phyloP scores from a whole-genome alignment of 2,329 filamentous ascomycete species.

The Colletotrichum tabaci region DNA sequence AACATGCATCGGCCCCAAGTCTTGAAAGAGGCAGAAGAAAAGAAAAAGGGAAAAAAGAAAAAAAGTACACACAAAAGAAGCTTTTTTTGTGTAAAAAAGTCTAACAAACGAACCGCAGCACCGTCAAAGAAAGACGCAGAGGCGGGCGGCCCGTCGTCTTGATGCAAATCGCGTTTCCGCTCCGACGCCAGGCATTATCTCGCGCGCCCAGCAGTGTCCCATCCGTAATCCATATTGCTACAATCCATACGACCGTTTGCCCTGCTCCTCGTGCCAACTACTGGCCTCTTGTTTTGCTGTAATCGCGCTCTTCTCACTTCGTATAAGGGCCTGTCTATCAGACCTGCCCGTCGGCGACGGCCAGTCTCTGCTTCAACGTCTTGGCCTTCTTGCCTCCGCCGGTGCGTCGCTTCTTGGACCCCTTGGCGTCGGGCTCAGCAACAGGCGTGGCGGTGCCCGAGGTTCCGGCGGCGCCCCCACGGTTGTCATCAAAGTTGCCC shows the following conservation, averaged over 20 bases:
- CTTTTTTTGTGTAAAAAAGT: conserved; percentile 29
- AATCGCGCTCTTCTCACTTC: not conserved
- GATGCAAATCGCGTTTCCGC: conserved; percentile 33
- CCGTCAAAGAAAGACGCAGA: not conserved
- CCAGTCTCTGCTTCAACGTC: conserved; percentile 77
- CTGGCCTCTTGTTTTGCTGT: not conserved
- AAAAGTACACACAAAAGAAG: conserved; percentile 26
- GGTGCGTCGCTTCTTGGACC: conserved; percentile 66
- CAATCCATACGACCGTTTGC: conserved; percentile 29
- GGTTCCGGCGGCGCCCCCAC: conserved; percentile 49
- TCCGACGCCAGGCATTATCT: conserved; percentile 31
- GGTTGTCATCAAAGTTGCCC: conserved; percentile 95
- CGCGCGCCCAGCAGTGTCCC: conserved; percentile 22
- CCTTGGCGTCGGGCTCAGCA: conserved; percentile 62
- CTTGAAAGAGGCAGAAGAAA: not conserved
- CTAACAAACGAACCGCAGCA: conserved; percentile 26
- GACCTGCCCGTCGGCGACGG: conserved; percentile 75
- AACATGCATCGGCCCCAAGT: not conserved
- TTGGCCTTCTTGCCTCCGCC: conserved; percentile 73
- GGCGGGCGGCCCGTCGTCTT: conserved; percentile 22
- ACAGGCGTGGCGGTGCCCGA: conserved; percentile 90
- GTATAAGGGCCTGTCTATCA: not conserved
- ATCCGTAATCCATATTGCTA: conserved; percentile 37
- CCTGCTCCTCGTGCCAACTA: not conserved
- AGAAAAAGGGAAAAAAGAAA: not conserved